phyloP scores from a whole-genome alignment of 345 rosid genomes.

The Acer yangbiense region DNA sequence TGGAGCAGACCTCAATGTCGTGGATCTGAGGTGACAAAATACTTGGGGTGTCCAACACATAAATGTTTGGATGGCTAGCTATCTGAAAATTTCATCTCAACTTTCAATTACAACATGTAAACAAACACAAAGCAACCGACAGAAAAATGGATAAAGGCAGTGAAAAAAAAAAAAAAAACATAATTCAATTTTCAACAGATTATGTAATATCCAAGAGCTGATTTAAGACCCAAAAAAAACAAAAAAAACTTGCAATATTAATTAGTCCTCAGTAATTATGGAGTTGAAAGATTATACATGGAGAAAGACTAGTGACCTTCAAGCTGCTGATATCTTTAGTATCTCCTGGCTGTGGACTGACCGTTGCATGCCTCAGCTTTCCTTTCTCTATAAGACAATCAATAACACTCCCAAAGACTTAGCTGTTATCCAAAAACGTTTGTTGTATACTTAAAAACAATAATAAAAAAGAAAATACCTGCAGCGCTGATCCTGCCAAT shows the following conservation, averaged over 20 bases:
- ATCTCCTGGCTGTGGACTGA: slow-evolving; percentile 82
- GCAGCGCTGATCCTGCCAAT: slow-evolving; percentile 82
- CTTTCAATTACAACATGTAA: not conserved
- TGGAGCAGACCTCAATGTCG: slow-evolving; percentile 64
- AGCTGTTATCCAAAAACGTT: not conserved
- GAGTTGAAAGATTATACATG: not conserved
- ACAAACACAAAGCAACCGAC: not conserved
- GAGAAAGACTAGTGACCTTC: slow-evolving; percentile 47
- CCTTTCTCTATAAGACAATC: slow-evolving; percentile 62
- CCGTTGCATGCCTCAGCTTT: slow-evolving; percentile 67
- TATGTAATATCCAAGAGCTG: too few relatives aligned
- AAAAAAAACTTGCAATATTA: not conserved
- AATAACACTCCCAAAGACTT: not conserved
- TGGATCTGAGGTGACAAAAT: slow-evolving; percentile 59
- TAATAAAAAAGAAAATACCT: slow-evolving; percentile 35
- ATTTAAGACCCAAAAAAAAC: too few relatives aligned
- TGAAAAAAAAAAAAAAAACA: not conserved
- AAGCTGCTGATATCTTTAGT: slow-evolving; percentile 83
- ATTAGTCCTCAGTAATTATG: not conserved
- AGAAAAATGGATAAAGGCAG: not conserved
- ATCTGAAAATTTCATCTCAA: slow-evolving; percentile 41
- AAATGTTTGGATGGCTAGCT: slow-evolving; percentile 80
- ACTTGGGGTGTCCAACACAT: slow-evolving; percentile 84
- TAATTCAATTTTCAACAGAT: too few relatives aligned
- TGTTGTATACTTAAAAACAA: not conserved